Conservation (phyloP, 768 basidiomycete genomes). For the Boletus huronensis region DNA sequence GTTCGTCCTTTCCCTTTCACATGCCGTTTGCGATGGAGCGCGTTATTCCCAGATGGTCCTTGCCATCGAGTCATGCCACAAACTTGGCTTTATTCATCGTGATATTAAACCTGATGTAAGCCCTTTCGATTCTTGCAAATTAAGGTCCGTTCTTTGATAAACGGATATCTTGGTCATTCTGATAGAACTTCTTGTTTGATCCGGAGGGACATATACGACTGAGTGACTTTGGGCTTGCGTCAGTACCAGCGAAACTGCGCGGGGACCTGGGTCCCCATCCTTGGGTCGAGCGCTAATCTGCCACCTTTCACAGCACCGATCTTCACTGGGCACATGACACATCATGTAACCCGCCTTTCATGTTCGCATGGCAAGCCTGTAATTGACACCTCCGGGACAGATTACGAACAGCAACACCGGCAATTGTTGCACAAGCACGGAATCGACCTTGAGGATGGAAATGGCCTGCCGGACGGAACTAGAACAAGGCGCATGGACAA, state of each 20-base stretch:
- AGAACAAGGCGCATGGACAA: conserved; percentile 78
- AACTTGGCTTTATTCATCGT: conserved; percentile 94
- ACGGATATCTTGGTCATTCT: conserved; percentile 21
- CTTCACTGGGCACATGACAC: conserved; percentile 98
- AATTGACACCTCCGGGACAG: conserved; percentile 37
- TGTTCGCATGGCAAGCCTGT: conserved; percentile 1
- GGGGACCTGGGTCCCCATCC: conserved; percentile 22
- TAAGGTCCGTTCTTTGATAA: conserved; percentile 28
- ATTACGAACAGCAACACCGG: conserved; percentile 91
- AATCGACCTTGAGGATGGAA: conserved; percentile 85
- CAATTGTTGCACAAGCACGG: conserved; percentile 90
- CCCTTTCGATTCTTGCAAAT: conserved; percentile 26
- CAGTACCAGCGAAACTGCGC: conserved; percentile 39
- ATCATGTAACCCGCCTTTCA: conserved; percentile 51
- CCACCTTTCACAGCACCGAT: conserved; percentile 59
- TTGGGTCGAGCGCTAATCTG: conserved; percentile 18
- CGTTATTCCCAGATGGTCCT: conserved; percentile 75
- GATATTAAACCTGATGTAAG: conserved; percentile 94
- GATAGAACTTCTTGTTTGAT: conserved; percentile 92
- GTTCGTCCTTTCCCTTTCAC: conserved; percentile 39
- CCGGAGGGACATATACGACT: conserved; percentile 91
- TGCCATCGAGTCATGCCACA: conserved; percentile 90
- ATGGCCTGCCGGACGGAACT: conserved; percentile 59
- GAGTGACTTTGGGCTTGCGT: conserved; percentile 95
- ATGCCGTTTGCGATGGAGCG: conserved; percentile 22